phyloP scores from a whole-genome alignment of 1,284 basidiomycete species.

The Trichosporon sp. region DNA sequence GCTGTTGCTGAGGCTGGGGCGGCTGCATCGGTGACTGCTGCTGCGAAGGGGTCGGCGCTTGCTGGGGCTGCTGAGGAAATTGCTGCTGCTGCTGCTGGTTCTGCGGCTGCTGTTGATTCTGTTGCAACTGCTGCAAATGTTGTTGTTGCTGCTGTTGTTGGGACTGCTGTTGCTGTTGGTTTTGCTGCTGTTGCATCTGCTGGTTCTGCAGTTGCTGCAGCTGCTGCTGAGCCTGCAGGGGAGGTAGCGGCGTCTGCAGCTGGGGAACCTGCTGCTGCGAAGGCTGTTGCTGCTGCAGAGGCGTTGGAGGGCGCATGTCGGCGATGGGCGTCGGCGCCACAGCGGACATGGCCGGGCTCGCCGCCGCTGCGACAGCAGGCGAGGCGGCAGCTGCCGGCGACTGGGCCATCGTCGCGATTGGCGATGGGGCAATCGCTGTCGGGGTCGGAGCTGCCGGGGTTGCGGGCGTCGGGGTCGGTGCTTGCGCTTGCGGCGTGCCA shows the following conservation, averaged over 20 bases:
- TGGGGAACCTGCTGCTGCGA: slow-evolving; percentile 22
- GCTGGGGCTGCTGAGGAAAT: slow-evolving; percentile 5
- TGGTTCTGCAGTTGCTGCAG: slow-evolving; percentile 10
- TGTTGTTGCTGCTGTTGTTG: slow-evolving; percentile 21
- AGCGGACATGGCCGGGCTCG: neutral
- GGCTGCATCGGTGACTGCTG: neutral
- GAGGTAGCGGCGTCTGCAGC: slow-evolving; percentile 3
- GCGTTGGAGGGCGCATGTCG: slow-evolving; percentile 9
- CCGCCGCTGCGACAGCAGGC: neutral
- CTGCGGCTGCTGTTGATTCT: neutral
- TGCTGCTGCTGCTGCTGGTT: slow-evolving; percentile 9
- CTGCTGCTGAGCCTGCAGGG: slow-evolving; percentile 13
- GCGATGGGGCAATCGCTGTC: slow-evolving; percentile 13
- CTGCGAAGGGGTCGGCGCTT: neutral
- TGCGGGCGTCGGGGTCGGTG: neutral
- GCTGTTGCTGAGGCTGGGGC: slow-evolving; percentile 3
- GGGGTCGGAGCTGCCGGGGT: neutral
- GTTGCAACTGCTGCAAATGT: slow-evolving; percentile 5
- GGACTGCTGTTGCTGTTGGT: slow-evolving; percentile 22
- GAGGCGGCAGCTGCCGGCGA: slow-evolving; percentile 2
- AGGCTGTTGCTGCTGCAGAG: slow-evolving; percentile 8
- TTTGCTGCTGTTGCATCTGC: slow-evolving; percentile 21
- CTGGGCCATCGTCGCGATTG: neutral
- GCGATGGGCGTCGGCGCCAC: neutral
- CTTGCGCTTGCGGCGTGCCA: neutral